Base-by-base conservation (phyloP, 2,329 filamentous ascomycete genomes). In the Gremmenia infestans region DNA sequence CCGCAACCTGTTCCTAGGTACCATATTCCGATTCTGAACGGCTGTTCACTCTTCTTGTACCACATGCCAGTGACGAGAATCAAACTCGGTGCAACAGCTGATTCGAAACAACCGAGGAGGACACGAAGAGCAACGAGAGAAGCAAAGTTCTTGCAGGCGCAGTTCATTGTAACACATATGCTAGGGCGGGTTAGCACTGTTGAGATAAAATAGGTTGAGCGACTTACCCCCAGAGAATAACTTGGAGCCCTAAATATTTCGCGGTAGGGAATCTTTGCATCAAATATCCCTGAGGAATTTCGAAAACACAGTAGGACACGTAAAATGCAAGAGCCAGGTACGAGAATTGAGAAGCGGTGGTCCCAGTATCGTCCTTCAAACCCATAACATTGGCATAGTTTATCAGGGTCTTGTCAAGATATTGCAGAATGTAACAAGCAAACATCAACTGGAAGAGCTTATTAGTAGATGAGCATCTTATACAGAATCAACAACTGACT, bases 361-460 rank as follows among this genome's bases (percentile, higher is more conserved):
- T 70, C 1, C 72, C 67, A 0, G 76, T 78, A 1, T 73, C 77
- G 36, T 76, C 65, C 45, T 76, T 67, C 12, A 81, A 65, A 0
- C 77, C 78, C 60, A 76, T 81, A 0, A 74, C 74, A 54, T 73
- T 75, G 7, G 77, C 76, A 65, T 80, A 81, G 61, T 78, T 78
- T 66, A 78, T 73, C 0, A 73, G 72, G 63, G 78, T 78, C 67
- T 85, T 85, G 67, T 85, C 82, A 73, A 85, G 81, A 55, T 83
- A 84, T 63, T 82, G 81, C 59, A 85, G 67, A 71, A 78, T 78
- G 63, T 85, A 85, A 0, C 78, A 82, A 43, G 78, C 60, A 57
- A 83, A 83, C 9, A 85, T 72, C 11, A 75, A 65, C 48, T 50
- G 40, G 19, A 40, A 39, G 4, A 6, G 8, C 37, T 37, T 8